Evolutionary conservation across 306 rosid genomes (phyloP).

Genomic region (Arachis hypogaea): DNA sequence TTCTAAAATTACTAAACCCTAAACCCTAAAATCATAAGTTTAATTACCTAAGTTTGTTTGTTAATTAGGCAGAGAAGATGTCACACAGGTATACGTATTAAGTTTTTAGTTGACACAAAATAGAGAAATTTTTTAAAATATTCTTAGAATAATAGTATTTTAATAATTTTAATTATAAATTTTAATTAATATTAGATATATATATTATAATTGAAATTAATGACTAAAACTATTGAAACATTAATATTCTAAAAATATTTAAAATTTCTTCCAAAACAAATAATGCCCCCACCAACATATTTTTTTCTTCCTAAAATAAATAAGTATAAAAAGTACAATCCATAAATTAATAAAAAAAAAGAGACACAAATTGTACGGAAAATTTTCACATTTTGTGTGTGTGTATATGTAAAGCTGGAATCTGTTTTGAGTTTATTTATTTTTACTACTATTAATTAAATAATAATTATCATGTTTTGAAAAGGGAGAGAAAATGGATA

Average conservation of each 20-base stretch:
- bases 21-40: no score
- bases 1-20: no score
- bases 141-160: no score
- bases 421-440: conserved; percentile 9
- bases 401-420: conserved; percentile 25
- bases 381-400: conserved; percentile 16
- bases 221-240: no score
- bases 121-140: no score
- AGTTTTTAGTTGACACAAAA: background rate
- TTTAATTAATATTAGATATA: no score
- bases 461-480: background rate
- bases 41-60: no score
- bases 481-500: conserved; percentile 38
- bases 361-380: conserved; percentile 20
- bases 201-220: no score
- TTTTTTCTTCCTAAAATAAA: conserved; percentile 18
- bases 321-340: conserved; percentile 34
- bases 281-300: conserved; percentile 42
- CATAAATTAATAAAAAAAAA: background rate
- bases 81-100: background rate
- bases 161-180: no score
- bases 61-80: background rate
- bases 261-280: background rate
- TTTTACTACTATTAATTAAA: conserved; percentile 1
- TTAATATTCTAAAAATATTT: no score